Percentiles rank a stretch among this genome's conserved stretches.
These are phyloP conservation scores for Coemansia sp. DNA, from an alignment of 192 early-diverging fungal species.

Conservation along the genomic window DNA sequence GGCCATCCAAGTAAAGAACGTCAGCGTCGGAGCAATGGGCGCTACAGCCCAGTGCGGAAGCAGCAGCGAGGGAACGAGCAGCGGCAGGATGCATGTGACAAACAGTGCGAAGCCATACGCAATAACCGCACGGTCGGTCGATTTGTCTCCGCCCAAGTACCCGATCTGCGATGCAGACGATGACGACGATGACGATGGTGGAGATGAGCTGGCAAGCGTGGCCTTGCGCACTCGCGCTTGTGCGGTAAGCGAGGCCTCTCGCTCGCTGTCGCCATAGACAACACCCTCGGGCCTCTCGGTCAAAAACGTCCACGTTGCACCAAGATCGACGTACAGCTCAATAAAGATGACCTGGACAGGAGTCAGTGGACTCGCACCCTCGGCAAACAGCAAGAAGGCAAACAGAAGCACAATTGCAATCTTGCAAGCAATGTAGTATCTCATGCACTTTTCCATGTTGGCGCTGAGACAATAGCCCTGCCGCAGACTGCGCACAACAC, in stretches of 20 bases:
- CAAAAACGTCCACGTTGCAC: constrained; percentile 36
- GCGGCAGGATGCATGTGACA: constrained; percentile 26
- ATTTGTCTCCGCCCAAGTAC: constrained; percentile 15
- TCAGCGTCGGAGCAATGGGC: constrained; percentile 39
- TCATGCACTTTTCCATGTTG: constrained; percentile 32
- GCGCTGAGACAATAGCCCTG: constrained; percentile 27
- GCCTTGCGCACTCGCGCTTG: background rate
- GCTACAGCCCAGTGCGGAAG: constrained; percentile 43
- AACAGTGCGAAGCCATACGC: constrained; percentile 23
- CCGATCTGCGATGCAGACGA: background rate
- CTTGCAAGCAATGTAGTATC: constrained; percentile 38
- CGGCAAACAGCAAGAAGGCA: constrained; percentile 24
- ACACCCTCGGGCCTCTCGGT: constrained; percentile 34
- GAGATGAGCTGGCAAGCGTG: background rate
- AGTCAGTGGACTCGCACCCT: constrained; percentile 35
- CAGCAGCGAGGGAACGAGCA: constrained; percentile 29
- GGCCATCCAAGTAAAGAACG: constrained; percentile 43
- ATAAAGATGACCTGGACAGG: constrained; percentile 46
- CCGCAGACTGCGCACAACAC: constrained; percentile 32
- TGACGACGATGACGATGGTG: no score
- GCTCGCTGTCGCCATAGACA: background rate
- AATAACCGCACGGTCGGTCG: constrained; percentile 18
- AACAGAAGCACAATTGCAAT: constrained; percentile 35
- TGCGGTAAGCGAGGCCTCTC: constrained; percentile 11
- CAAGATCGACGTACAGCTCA: constrained; percentile 36